Conservation (phyloP, 2,329 filamentous ascomycete species). For the Magnaporthiopsis poae region DNA sequence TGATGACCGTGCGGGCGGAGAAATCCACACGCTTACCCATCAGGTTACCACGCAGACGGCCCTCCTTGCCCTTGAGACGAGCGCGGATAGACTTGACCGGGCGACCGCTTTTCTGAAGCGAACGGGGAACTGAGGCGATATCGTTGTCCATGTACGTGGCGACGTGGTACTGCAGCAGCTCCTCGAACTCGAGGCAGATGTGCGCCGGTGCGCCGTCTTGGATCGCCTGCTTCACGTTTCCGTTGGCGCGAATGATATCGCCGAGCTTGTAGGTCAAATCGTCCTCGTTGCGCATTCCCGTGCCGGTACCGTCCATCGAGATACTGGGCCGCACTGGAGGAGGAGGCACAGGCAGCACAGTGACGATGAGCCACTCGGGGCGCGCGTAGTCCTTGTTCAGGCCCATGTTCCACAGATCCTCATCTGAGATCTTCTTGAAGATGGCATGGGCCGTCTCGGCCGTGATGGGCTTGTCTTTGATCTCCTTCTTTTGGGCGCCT, state of each 20-base stretch:
- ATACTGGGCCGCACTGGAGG: conserved; percentile 94
- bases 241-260: conserved; percentile 95
- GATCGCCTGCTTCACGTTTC: conserved; percentile 83
- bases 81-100: conserved; percentile 94
- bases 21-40: conserved; percentile 99
- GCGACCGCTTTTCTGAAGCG: conserved; percentile 90
- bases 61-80: conserved; percentile 97
- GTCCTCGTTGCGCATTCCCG: conserved; percentile 89
- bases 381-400: conserved; percentile 90
- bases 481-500: conserved; percentile 53
- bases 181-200: conserved; percentile 82
- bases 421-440: conserved; percentile 72
- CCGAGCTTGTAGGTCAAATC: conserved; percentile 98
- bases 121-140: conserved; percentile 88
- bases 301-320: conserved; percentile 87
- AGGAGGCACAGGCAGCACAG: conserved; percentile 86
- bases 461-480: conserved; percentile 66
- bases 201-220: conserved; percentile 86
- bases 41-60: conserved; percentile 91
- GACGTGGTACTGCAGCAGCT: conserved; percentile 89
- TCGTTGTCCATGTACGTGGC: conserved; percentile 99
- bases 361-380: conserved; percentile 97
- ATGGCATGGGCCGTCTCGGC: conserved; percentile 78
- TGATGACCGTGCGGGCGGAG: conserved; percentile 98
- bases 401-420: conserved; percentile 77